These are phyloP conservation scores for Aspergillus bertholletiae DNA, from an alignment of 495 filamentous ascomycete species.

Conservation along the genomic window DNA sequence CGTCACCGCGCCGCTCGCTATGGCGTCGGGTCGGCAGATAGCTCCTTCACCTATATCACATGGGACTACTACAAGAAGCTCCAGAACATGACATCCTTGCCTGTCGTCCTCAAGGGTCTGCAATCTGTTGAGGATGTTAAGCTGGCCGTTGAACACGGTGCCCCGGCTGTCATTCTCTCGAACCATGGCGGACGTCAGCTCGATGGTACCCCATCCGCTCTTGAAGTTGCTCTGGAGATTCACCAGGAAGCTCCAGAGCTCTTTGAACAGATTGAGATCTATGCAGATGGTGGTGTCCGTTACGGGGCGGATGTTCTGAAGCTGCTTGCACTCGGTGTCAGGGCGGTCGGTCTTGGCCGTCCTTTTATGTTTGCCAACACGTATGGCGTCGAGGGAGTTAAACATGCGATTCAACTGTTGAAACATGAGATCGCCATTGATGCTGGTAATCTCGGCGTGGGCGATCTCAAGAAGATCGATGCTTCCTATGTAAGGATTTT, in stretches of 20 bases:
- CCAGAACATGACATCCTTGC: slow-evolving; percentile 31
- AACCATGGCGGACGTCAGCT: slow-evolving; percentile 19
- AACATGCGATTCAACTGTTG: slow-evolving; percentile 7
- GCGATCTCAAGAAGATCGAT: slow-evolving; percentile 12
- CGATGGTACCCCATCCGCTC: slow-evolving; percentile 22
- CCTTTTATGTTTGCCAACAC: slow-evolving; percentile 42
- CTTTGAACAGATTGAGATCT: slow-evolving; percentile 38
- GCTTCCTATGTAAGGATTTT: slow-evolving; percentile 7
- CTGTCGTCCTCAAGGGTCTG: slow-evolving; percentile 41
- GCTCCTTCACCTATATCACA: slow-evolving; percentile 3
- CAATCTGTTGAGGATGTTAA: slow-evolving; percentile 37
- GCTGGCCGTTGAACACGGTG: slow-evolving; percentile 25
- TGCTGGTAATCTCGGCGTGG: slow-evolving; percentile 8
- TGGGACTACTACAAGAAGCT: slow-evolving; percentile 16
- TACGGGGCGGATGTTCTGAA: slow-evolving; percentile 39
- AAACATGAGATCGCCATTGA: slow-evolving; percentile 14
- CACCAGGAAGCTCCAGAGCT: slow-evolving; percentile 31
- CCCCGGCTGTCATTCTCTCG: slow-evolving; percentile 12
- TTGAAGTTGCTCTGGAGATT: slow-evolving; percentile 38
- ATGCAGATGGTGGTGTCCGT: slow-evolving; percentile 42
- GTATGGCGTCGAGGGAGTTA: slow-evolving; percentile 36
- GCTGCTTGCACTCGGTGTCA: slow-evolving; percentile 40
- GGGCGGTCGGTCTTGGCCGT: slow-evolving; percentile 42
- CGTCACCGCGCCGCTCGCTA: slow-evolving; percentile 32
- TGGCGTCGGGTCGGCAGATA: slow-evolving; percentile 8